These are phyloP conservation scores for Aspergillus chevalieri DNA, from an alignment of 2,329 filamentous ascomycete genomes.

Conservation along the genomic window DNA sequence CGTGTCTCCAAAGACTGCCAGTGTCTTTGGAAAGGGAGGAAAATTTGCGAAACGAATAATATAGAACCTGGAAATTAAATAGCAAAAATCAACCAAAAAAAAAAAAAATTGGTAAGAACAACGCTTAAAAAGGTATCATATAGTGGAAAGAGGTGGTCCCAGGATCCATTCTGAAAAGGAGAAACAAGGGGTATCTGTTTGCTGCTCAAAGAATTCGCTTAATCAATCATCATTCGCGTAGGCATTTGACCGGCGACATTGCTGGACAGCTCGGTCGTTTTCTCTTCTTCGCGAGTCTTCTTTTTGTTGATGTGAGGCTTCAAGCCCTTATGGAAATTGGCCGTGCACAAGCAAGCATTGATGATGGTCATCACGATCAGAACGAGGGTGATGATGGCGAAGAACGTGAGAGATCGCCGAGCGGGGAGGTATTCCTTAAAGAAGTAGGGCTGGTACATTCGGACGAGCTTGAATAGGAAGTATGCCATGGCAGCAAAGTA, in stretches of 20 bases:
- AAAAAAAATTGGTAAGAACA: not conserved
- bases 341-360: slow-evolving; percentile 79
- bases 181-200: not conserved
- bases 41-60: slow-evolving; percentile 12
- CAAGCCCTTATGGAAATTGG: slow-evolving; percentile 83
- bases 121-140: not conserved
- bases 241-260: slow-evolving; percentile 32
- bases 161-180: not conserved
- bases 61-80: slow-evolving; percentile 17
- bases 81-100: slow-evolving; percentile 13
- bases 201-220: slow-evolving; percentile 4
- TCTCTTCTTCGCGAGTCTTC: slow-evolving; percentile 47
- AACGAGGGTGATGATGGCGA: slow-evolving; percentile 86
- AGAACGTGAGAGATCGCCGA: slow-evolving; percentile 79
- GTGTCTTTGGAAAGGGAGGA: slow-evolving; percentile 29
- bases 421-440: slow-evolving; percentile 65
- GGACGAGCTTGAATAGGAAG: slow-evolving; percentile 96
- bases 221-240: slow-evolving; percentile 44
- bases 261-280: slow-evolving; percentile 37
- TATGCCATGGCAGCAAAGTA: slow-evolving; percentile 88
- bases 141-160: not conserved
- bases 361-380: slow-evolving; percentile 82
- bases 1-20: slow-evolving; percentile 29
- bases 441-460: slow-evolving; percentile 73
- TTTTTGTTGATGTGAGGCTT: slow-evolving; percentile 73